Percentiles rank a stretch among this genome's conserved stretches.
These are phyloP conservation scores for Omphalotus olearius DNA, from an alignment of 1,284 basidiomycete genomes.

Conservation along the genomic window DNA sequence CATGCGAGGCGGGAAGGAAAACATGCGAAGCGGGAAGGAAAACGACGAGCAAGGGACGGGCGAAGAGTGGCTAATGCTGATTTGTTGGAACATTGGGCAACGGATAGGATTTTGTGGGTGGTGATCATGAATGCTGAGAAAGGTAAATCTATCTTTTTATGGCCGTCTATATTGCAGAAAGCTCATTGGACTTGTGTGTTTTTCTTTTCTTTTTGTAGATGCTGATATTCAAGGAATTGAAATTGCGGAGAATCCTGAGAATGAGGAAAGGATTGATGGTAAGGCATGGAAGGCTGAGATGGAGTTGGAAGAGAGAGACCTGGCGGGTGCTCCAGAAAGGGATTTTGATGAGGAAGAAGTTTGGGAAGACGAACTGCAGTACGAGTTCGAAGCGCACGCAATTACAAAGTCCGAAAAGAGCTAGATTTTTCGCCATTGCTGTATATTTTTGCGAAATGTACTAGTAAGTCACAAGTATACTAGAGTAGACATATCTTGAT, in stretches of 20 bases:
- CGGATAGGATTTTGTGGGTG: slow-evolving; percentile 20
- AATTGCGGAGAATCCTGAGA: slow-evolving; percentile 14
- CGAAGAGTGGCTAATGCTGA: slow-evolving; percentile 19
- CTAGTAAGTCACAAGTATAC: no score
- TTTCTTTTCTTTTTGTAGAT: slow-evolving; percentile 7
- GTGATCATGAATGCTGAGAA: slow-evolving; percentile 19
- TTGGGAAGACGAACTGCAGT: neutral
- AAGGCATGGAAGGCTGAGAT: neutral
- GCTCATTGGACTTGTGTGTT: neutral
- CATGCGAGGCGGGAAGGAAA: neutral
- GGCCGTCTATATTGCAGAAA: neutral
- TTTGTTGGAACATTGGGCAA: slow-evolving; percentile 18
- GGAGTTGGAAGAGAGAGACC: neutral
- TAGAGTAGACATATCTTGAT: no score
- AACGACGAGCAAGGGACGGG: slow-evolving; percentile 10
- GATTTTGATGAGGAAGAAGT: neutral
- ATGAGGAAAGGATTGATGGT: slow-evolving; percentile 5
- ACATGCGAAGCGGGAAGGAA: neutral
- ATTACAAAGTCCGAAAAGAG: neutral
- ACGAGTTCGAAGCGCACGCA: slow-evolving; percentile 15
- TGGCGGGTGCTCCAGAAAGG: neutral
- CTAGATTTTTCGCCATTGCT: no score
- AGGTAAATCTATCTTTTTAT: neutral
- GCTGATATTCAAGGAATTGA: slow-evolving; percentile 16
- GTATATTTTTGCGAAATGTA: no score